Evolutionary conservation across 1,284 basidiomycete genomes (phyloP).

Genomic region (Cutaneotrichosporon cutaneum): DNA sequence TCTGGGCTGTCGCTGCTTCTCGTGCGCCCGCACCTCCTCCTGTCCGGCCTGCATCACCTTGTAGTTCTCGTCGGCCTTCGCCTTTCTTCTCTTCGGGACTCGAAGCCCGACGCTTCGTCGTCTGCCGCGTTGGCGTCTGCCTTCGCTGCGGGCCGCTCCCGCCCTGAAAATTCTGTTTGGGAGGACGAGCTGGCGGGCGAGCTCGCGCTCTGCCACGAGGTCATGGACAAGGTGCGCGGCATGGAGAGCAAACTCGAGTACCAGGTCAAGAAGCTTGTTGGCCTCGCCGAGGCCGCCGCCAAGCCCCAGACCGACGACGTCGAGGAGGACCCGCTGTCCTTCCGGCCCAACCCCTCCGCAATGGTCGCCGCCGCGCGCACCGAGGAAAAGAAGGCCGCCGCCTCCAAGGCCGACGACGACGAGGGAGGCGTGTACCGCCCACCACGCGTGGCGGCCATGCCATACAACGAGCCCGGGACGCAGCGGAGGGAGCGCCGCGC

Average conservation of each 20-base stretch:
- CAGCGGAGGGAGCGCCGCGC: constrained; percentile 62
- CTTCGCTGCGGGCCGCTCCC: constrained; percentile 21
- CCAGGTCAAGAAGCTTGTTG: constrained; percentile 90
- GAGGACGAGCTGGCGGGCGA: constrained; percentile 40
- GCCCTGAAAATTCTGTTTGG: constrained; percentile 14
- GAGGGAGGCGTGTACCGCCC: constrained; percentile 74
- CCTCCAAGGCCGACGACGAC: constrained; percentile 40
- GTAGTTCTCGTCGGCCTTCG: constrained; percentile 65
- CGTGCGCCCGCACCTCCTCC: constrained; percentile 78
- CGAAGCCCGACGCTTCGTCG: constrained; percentile 17
- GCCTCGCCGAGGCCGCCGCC: constrained; percentile 63
- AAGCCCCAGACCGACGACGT: constrained; percentile 56
- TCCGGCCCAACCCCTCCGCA: constrained; percentile 75
- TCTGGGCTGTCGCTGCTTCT: constrained; percentile 88
- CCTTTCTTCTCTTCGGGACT: constrained; percentile 19
- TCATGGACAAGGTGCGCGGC: constrained; percentile 57
- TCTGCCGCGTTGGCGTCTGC: constrained; percentile 27
- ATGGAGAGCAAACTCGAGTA: constrained; percentile 86
- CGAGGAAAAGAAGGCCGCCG: constrained; percentile 35
- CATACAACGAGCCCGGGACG: constrained; percentile 68
- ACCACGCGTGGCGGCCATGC: constrained; percentile 86
- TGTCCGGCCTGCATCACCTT: constrained; percentile 86
- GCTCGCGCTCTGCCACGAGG: constrained; percentile 50
- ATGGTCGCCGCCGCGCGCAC: constrained; percentile 33
- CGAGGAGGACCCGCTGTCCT: constrained; percentile 78